Conservation (phyloP, 148 eudicot genomes). For the Chenopodium berlandieri region DNA sequence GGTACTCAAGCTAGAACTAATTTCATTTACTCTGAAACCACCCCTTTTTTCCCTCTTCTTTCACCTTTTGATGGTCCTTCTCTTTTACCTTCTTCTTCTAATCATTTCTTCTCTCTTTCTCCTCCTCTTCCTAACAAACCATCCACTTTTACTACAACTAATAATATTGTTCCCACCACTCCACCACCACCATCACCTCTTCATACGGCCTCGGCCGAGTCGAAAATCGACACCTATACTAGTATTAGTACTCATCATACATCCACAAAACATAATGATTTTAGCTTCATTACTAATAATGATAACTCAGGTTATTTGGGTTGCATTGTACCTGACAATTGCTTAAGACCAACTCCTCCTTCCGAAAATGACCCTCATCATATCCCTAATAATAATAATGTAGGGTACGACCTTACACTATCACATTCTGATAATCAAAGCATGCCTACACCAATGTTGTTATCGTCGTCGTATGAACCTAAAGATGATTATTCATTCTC, state of each 20-base stretch:
- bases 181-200: not conserved
- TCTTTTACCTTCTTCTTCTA: not conserved
- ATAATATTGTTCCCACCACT: not conserved
- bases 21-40: conserved; percentile 67
- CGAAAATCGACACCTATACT: conserved; percentile 31
- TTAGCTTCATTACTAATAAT: conserved; percentile 28
- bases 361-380: not conserved
- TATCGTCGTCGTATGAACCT: conserved; percentile 13
- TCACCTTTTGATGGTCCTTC: conserved; percentile 40
- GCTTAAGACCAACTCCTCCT: conserved; percentile 54
- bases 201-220: conserved; percentile 13
- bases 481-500: conserved; percentile 1
- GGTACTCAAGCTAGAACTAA: conserved; percentile 93
- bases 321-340: conserved; percentile 83
- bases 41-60: conserved; percentile 42
- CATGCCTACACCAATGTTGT: conserved; percentile 3
- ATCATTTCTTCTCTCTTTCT: conserved; percentile 24
- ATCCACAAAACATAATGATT: conserved; percentile 18
- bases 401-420: not conserved
- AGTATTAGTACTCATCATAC: not conserved
- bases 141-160: not conserved
- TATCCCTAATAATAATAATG: not conserved
- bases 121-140: conserved; percentile 5
- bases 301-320: conserved; percentile 77
- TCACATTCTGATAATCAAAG: not conserved